Evolutionary conservation across 306 rosid genomes (phyloP), one percentile per base, ranked within the genome.

Genomic region (Pterocarpus santalinus): DNA sequence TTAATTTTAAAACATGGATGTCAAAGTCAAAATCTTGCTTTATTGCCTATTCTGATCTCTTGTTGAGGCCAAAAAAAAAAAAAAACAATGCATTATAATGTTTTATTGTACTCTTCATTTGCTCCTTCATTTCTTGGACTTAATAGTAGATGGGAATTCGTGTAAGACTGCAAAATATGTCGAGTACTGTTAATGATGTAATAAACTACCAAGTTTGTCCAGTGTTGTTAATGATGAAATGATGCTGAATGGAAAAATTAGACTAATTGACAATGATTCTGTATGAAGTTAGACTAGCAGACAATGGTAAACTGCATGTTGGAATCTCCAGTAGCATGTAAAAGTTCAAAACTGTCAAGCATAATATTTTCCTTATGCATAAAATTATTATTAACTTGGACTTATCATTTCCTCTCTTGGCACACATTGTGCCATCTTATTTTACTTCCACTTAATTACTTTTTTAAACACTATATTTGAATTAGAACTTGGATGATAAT

Each of bases 261-360:
- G 68, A 22, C 33, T 6, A 2, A 46, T 46, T 46, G 51, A 46
- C 51, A 46, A 46, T 46, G 14, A 10, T 46, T 46, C 41, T 46
- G 12, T 9, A 46, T 46, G 13, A 46, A 46, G 2, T 46, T 9
- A 46, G 3, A 46, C 10, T 8, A 43, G 56, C 32, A 12, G 43
- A 58, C 35, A 10, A 52, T 55, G 32, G 6, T 33, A 58, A 43
- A 11, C 41, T 73, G 74, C 57, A 38, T 22, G 35, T 41, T 57
- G 78, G 16, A 73, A 73, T 3, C 66, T 73, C 65, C 13, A 38
- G 77, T 38, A 73, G 66, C 53, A 73, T 38, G 58, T 16, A 55
- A 16, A 41, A 66, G 53, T 66, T 17, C 36, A 43, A 8, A 72
- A 36, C 34, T 60, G 43, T 4, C 32, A 41, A 39, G 14, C 39